Base-by-base conservation (phyloP, 1,284 basidiomycete species). In the Chalciporus piperatoides region DNA sequence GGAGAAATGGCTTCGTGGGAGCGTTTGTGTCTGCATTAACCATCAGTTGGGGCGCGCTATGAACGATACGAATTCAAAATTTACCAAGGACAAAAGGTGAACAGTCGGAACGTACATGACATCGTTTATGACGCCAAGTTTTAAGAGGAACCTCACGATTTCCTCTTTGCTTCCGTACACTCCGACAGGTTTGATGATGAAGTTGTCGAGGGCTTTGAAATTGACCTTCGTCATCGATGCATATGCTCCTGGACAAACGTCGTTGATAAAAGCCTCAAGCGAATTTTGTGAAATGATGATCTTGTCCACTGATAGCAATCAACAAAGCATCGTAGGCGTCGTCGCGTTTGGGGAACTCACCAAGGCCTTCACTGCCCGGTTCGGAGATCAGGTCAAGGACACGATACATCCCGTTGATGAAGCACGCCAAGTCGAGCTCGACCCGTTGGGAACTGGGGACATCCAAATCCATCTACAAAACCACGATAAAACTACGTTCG, bases 371-470 rank as follows among this genome's bases (percentile, higher is more conserved):
- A 39, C 71, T 77, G 1, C 75, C 73, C 35, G 69, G 67, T 54
- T 82, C 80, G 19, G 64, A 69, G 46, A 80, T 72, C 4, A 81
- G 65, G 49, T 82, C 76, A 12, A 82, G 64, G 24, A 82, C 71
- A 4, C 79, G 69, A 61, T 76, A 78, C 65, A 79, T 65, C 1
- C 73, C 74, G 27, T 62, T 60, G 53, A 79, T 61, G 0, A 58
- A 56, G 33, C 51, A 45, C 6, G 59, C 56, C 35, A 72, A 49
- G 49, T 71, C 62, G 12, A 56, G 43, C 37, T 48, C 54, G 24
- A 66, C 60, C 2, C 9, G 51, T 25, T 46, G 53, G 0, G 35
- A 33, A 21, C 28, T 41, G 0, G n/a, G 32, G 10, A 5, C 1
- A 2, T 61, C 58, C 10, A 65, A n/a, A 28, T 57, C 55, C 58